A percentile compares a stretch with the other conserved stretches of the same genome.
Conservation (phyloP, 352 stramenopile species). For the Globisporangium orthogonon region DNA sequence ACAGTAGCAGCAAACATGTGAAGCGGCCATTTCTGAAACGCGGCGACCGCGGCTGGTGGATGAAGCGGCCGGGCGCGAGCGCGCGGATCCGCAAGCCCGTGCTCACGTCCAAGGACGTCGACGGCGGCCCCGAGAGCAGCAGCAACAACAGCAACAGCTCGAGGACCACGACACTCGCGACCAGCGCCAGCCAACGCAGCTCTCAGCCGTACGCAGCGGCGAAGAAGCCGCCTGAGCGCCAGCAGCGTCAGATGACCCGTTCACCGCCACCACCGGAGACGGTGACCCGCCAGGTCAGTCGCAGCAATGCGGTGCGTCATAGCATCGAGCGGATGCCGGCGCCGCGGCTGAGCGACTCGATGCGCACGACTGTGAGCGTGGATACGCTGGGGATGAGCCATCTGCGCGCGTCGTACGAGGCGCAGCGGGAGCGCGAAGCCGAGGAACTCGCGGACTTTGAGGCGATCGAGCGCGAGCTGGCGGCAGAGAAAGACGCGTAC, state of each 20-base stretch:
- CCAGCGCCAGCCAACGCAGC: constrained; percentile 5
- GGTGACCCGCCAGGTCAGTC: neutral
- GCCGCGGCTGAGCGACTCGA: constrained; percentile 13
- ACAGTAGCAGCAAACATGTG: neutral
- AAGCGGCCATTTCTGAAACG: constrained; percentile 71
- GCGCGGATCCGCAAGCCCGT: constrained; percentile 54
- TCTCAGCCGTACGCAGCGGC: constrained; percentile 4
- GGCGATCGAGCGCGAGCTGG: constrained; percentile 61
- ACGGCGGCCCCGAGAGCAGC: constrained; percentile 10
- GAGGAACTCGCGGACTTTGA: constrained; percentile 79
- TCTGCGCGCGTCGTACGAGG: constrained; percentile 52
- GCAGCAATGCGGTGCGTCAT: neutral
- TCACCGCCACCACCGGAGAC: neutral
- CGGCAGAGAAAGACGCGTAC: constrained; percentile 53
- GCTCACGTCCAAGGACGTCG: constrained; percentile 40
- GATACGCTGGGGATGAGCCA: constrained; percentile 54
- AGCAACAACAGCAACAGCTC: constrained; percentile 5
- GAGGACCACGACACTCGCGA: constrained; percentile 6
- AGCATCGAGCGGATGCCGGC: neutral
- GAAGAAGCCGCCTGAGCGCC: constrained; percentile 17
- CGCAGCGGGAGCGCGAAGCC: constrained; percentile 45
- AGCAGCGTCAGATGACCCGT: neutral
- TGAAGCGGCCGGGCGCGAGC: constrained; percentile 45
- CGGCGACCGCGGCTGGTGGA: constrained; percentile 82
- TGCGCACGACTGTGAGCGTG: constrained; percentile 26